phyloP scores from a whole-genome alignment of 192 early-diverging fungal species.

The Podila horticola region DNA sequence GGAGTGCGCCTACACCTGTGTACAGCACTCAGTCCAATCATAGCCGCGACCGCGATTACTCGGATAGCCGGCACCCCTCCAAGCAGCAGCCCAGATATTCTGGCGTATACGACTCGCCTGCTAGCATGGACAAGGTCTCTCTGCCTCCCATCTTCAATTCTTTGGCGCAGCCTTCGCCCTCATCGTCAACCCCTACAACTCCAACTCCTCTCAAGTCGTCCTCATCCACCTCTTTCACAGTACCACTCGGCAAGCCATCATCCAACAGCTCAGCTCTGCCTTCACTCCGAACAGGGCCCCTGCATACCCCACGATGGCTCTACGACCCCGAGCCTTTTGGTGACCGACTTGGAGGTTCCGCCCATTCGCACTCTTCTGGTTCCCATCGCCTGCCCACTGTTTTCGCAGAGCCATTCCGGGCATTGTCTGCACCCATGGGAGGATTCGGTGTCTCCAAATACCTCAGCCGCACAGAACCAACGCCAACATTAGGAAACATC shows the following conservation, averaged over 20 bases:
- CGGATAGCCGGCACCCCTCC: not conserved
- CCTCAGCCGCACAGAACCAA: conserved; percentile 30
- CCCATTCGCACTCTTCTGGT: conserved; percentile 3
- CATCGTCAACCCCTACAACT: conserved; percentile 1
- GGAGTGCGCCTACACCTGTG: not conserved
- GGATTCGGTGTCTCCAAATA: conserved; percentile 51
- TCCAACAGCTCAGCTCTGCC: conserved; percentile 27
- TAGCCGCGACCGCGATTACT: not conserved
- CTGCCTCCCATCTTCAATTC: conserved; percentile 32
- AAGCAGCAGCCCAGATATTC: not conserved
- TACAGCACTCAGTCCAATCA: conserved; percentile 7
- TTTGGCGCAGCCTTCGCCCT: conserved; percentile 21
- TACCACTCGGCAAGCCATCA: conserved; percentile 28
- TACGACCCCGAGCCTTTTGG: conserved; percentile 45
- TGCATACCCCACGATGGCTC: conserved; percentile 40
- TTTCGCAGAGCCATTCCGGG: conserved; percentile 41
- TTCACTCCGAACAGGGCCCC: conserved; percentile 33
- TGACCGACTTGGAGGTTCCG: conserved; percentile 24
- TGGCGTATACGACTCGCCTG: not conserved
- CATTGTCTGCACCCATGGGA: conserved; percentile 45
- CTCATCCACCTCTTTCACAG: conserved; percentile 24
- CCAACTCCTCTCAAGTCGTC: not conserved
- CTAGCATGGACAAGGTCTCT: conserved; percentile 16
- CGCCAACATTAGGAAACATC: conserved; percentile 10
- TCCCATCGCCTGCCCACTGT: conserved; percentile 33